Conservation (phyloP, 169 alveolate genomes). For the Ichthyophthirius multifiliis region DNA sequence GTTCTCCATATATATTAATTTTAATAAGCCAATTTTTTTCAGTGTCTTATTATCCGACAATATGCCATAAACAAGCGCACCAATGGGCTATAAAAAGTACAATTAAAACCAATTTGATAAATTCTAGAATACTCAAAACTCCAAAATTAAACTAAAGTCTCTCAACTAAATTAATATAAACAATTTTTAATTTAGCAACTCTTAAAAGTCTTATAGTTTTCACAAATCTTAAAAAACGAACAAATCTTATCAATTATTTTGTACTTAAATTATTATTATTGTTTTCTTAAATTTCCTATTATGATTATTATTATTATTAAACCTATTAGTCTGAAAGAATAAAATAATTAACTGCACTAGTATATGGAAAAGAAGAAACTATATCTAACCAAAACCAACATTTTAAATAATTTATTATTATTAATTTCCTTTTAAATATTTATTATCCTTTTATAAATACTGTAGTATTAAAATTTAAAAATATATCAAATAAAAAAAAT, state of each 20-base stretch:
- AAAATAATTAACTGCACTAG: not conserved
- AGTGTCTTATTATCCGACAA: slow-evolving; percentile 41
- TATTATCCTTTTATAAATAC: not conserved
- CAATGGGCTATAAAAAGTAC: slow-evolving; percentile 70
- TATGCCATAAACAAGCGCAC: slow-evolving; percentile 62
- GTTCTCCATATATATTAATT: not conserved
- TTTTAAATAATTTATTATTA: slow-evolving; percentile 11
- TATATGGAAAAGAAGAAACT: slow-evolving; percentile 32
- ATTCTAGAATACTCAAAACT: slow-evolving; percentile 31
- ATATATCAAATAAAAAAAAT: slow-evolving; percentile 15
- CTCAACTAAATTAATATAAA: slow-evolving; percentile 53
- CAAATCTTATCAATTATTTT: slow-evolving; percentile 17
- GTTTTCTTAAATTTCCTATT: not conserved
- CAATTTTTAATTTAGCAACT: slow-evolving; percentile 42
- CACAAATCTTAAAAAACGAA: slow-evolving; percentile 37
- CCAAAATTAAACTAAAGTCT: slow-evolving; percentile 42
- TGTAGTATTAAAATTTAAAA: slow-evolving; percentile 32
- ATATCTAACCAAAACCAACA: slow-evolving; percentile 44
- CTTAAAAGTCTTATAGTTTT: slow-evolving; percentile 36
- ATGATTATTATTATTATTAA: not conserved
- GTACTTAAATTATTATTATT: not conserved
- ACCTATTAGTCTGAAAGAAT: not conserved
- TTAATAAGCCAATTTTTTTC: slow-evolving; percentile 34
- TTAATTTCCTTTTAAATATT: slow-evolving; percentile 12
- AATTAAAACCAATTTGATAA: slow-evolving; percentile 44